Conservation (phyloP, 1,139 yeast genomes). For the Hansenula sp. region DNA sequence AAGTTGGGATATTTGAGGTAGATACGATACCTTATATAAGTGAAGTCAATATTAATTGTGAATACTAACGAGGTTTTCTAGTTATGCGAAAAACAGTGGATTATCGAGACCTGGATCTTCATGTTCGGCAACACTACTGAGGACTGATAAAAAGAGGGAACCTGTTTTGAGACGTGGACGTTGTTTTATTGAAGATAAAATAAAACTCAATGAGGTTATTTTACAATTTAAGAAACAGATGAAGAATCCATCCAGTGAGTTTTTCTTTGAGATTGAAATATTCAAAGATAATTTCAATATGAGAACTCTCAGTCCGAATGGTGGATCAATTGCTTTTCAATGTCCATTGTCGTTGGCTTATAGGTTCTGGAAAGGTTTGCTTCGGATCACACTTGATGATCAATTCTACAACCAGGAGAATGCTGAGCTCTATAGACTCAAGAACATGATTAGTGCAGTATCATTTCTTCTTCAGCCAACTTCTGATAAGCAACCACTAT, state of each 20-base stretch:
- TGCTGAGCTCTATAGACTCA: background rate
- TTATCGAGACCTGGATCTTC: conserved; percentile 1
- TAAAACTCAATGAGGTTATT: conserved; percentile 6
- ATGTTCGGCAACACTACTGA: background rate
- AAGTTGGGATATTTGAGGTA: conserved; percentile 3
- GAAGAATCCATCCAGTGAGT: background rate
- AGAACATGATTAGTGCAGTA: conserved; percentile 6
- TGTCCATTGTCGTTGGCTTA: background rate
- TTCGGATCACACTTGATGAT: conserved; percentile 7
- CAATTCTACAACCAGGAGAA: conserved; percentile 1
- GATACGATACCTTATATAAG: background rate
- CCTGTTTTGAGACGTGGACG: too few relatives aligned
- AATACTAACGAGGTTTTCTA: too few relatives aligned
- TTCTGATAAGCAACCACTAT: too few relatives aligned
- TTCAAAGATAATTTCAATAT: conserved; percentile 6
- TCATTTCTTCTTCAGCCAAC: conserved; percentile 7
- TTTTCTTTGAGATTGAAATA: conserved; percentile 7
- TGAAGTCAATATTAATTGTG: background rate
- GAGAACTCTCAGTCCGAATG: too few relatives aligned
- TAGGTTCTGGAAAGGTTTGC: conserved; percentile 2
- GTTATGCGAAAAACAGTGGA: too few relatives aligned
- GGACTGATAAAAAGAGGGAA: too few relatives aligned
- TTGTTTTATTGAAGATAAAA: too few relatives aligned
- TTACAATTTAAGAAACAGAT: background rate
- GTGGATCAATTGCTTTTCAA: conserved; percentile 5